Percentiles rank a stretch among this genome's conserved stretches.
Evolutionary conservation across 2,329 filamentous ascomycete genomes (phyloP).

Genomic region (Aureobasidium sp.): DNA sequence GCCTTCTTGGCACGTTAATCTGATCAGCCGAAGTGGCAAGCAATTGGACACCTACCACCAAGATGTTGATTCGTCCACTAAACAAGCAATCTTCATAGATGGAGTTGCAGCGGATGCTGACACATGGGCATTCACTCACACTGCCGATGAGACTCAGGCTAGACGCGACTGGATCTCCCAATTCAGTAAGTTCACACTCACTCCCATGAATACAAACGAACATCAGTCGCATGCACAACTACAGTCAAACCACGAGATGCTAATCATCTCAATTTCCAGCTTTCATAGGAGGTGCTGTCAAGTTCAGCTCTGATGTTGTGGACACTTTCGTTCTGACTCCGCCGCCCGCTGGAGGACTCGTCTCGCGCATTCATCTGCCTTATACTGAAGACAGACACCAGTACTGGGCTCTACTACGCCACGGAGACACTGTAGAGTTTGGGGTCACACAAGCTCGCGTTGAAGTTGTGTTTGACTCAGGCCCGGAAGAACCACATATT

Average conservation of each 20-base stretch:
- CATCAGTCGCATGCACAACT: too few relatives aligned
- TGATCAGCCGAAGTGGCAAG: neutral
- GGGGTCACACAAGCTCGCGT: neutral
- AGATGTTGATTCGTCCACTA: neutral
- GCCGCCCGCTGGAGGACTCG: neutral
- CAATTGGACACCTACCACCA: neutral
- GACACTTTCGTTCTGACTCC: neutral
- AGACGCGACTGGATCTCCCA: slow-evolving; percentile 1
- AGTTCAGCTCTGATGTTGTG: neutral
- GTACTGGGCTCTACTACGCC: neutral
- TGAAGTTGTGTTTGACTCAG: neutral
- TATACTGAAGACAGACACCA: neutral
- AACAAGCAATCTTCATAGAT: neutral
- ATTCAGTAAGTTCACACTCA: neutral
- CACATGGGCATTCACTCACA: neutral
- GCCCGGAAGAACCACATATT: neutral
- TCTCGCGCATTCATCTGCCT: neutral
- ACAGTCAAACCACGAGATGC: neutral
- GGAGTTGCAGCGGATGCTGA: neutral
- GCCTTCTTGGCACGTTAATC: neutral
- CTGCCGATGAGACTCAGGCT: slow-evolving; percentile 3
- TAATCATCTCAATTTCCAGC: neutral
- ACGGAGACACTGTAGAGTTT: neutral
- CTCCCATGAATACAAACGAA: neutral
- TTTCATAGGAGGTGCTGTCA: neutral